phyloP scores from a whole-genome alignment of 1,284 basidiomycete species.

The Ceratobasidium papillatum region DNA sequence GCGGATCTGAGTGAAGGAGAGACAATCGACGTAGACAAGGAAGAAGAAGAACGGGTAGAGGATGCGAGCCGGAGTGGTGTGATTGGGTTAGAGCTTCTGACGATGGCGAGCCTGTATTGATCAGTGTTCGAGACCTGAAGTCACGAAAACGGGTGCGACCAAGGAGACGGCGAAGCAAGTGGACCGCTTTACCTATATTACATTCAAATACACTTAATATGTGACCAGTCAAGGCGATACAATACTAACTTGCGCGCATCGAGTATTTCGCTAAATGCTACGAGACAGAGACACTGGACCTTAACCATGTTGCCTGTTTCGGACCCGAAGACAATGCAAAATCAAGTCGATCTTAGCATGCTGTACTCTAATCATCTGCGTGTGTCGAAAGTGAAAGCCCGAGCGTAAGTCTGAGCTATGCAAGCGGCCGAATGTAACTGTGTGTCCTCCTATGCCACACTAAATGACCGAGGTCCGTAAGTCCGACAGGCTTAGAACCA shows the following conservation, averaged over 20 bases:
- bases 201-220: background rate
- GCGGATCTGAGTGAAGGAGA: background rate
- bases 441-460: background rate
- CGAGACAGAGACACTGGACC: too few relatives aligned
- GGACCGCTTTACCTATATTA: background rate
- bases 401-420: too few relatives aligned
- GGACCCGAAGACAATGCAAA: background rate
- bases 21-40: conserved; percentile 5
- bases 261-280: too few relatives aligned
- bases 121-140: too few relatives aligned
- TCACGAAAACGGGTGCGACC: background rate
- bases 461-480: background rate
- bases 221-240: background rate
- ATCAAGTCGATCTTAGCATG: background rate
- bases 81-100: conserved; percentile 27
- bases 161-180: background rate
- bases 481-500: background rate
- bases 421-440: too few relatives aligned
- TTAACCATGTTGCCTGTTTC: background rate
- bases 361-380: background rate
- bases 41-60: background rate
- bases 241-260: background rate
- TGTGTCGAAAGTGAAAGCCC: background rate
- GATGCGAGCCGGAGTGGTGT: conserved; percentile 20
- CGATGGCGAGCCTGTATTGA: conserved; percentile 2